Conservation (phyloP, 2,329 filamentous ascomycete species). For the Phoma sp. region DNA sequence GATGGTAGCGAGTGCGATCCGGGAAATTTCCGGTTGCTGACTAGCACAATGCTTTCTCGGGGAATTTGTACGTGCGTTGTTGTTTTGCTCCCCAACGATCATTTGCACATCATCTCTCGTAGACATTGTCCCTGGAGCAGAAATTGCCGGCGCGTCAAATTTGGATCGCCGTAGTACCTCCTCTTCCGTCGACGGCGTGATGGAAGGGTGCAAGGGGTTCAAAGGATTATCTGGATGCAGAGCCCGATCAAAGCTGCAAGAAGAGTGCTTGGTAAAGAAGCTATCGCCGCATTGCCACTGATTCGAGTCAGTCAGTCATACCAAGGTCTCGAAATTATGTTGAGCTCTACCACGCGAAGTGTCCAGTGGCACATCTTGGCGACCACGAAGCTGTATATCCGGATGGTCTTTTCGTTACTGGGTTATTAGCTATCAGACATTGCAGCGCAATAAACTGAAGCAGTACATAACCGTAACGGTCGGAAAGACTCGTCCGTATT, state of each 20-base stretch:
- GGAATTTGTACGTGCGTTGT: neutral
- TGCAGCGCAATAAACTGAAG: neutral
- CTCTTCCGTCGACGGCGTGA: conserved; percentile 16
- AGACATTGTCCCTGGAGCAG: neutral
- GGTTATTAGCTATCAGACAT: neutral
- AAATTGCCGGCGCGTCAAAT: neutral
- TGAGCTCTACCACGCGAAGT: conserved; percentile 11
- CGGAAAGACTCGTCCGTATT: neutral
- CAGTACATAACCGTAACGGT: neutral
- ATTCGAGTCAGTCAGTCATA: conserved; percentile 3
- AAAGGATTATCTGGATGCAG: conserved; percentile 22
- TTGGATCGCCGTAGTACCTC: neutral
- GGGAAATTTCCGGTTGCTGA: neutral
- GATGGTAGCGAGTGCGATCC: neutral
- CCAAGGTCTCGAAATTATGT: neutral
- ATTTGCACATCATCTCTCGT: neutral
- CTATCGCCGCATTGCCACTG: conserved; percentile 38
- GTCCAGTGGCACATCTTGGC: conserved; percentile 37
- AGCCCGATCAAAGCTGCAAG: conserved; percentile 35
- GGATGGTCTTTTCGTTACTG: neutral
- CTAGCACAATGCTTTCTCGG: conserved; percentile 1
- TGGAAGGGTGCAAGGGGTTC: conserved; percentile 33
- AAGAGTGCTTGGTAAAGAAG: conserved; percentile 36
- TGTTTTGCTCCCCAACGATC: neutral
- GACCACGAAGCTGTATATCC: neutral